Evolutionary conservation across 2,329 filamentous ascomycete species (phyloP), one percentile per base, ranked within the genome.

Genomic region (Botrytis fabae): DNA sequence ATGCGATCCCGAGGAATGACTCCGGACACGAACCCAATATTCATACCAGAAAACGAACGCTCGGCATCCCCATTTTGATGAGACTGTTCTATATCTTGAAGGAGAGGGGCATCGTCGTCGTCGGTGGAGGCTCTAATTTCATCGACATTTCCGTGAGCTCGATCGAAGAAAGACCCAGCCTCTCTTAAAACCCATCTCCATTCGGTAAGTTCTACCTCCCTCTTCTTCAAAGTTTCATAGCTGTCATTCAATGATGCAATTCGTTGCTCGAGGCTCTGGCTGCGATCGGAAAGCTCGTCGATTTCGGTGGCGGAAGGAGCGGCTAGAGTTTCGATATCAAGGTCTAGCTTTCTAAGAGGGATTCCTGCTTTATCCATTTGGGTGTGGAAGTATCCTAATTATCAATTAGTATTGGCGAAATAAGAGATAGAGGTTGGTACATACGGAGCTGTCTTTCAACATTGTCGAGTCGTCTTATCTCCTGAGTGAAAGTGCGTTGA

Each of bases 131-230:
- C 92, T 73, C 96, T 90, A 78, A 99, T 98, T 83, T 98, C 95
- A 76, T 99, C 96, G 10, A 97, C 97, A 81, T 97, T 97, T 75
- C 95, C 96, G 81, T 97, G 94, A 70, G 96, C 96, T 77, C 95
- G 89, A 81, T 99, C 96, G 79, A 99, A 99, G 85, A 99, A 99
- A 78, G 95, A 94, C 59, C 96, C 96, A 63, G 97, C 95, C 87
- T 99, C 96, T 76, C 94, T 91, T 74, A 99, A 85, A 69, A 99
- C 97, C 94, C 95, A 98, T 80, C 97, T 92, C 96, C 96, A 98
- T 85, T 99, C 96, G 18, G 93, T 97, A 79, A 99, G 87, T 82
- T 99, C 96, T 74, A 97, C 93, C 85, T 98, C 96, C 73, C 95
- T 91, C 86, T 96, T 98, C 89, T 98, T 98, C 82, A 99, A 85